Base-by-base conservation (phyloP, 768 basidiomycete species). In the Vararia minispora region DNA sequence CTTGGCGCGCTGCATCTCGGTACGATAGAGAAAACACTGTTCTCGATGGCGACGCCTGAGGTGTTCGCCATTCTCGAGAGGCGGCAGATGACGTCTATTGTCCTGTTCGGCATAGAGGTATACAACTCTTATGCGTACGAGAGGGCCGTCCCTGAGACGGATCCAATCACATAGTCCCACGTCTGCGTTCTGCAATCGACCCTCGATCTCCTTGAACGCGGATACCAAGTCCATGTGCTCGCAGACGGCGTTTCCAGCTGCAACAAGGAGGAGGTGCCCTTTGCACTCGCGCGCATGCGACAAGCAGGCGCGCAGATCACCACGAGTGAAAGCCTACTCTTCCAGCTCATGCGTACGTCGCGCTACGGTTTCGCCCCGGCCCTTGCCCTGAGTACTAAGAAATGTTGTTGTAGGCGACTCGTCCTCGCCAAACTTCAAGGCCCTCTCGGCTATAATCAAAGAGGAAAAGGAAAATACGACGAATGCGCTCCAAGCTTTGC, bases 81-180 rank as follows among this genome's bases (percentile, higher is more conserved):
- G 18, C 66, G 69, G 3, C 49, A 60, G 11, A 53, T 81, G 41
- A 65, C 67, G 28, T 74, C 72, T 6, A 62, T 90, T 32, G 72
- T 94, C 6, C 54, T 97, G 5, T 76, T 89, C 44, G 92, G 92
- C 12, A 90, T 94, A 35, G 91, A 94, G 70, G 89, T 85, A 46
- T 56, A 12, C 5, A 28, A 16, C 6, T 6, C 14, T n/a, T 11
- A 24, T 17, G 22, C 31, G 10, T 20, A 8, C 2, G 9, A 17
- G 2, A 8, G 14, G 30, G 6, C 14, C 37, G 5, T n/a, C 37
- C 6, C 20, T 23, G 24, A 18, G 28, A 4, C 35, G 40, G 43
- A 17, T n/a, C 46, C 12, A 7, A 12, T n/a, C n/a, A 9, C 22
- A 32, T 46, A 91, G 89, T 73, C 84, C 12, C 91, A 94, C 50